Base-by-base conservation (phyloP, 2,329 filamentous ascomycete genomes). In the Talaromyces verruculosus region DNA sequence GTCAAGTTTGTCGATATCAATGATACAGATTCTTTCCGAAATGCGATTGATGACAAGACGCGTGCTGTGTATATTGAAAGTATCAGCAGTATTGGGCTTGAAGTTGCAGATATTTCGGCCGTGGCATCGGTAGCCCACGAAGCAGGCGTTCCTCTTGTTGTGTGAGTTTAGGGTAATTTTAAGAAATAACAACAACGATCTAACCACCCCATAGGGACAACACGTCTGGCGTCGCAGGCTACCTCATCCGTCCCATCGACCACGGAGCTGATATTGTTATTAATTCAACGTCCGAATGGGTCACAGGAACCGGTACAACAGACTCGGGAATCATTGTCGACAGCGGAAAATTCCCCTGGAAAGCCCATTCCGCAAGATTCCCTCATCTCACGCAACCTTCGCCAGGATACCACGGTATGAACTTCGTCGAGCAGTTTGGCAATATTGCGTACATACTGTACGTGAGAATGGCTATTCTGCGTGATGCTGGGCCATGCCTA, bases 281-380 rank as follows among this genome's bases (percentile, higher is more conserved):
- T 37, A 92, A 96, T 84, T 93, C 89, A 19, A 91, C 92, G 7
- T 96, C 92, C 67, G 96, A 96, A 80, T 96, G 92, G 92, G 96
- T 96, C 68, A 92, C 92, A 66, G 92, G 92, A 60, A 92, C 96
- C 78, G 92, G 92, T 68, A 94, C 92, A 33, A 95, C 92, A 17
- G 90, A 96, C 69, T 92, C 86, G 65, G 92, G 92, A 67, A 84
- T 96, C 53, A 84, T 96, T 55, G 84, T 96, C 69, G 92, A 96
- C 80, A 86, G 88, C 68, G 92, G 92, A 73, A 93, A 91, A 76
- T 96, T 96, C 76, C 89, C 95, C 82, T 96, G 92, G 80, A 79
- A 64, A 28, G n/a, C n/a, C 4, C 37, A 93, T 76, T 88, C 81
- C 61, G 84, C 84, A 71, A 88, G 91, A 28, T 96, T 95, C 83